Base-by-base conservation (phyloP, 352 stramenopile species). In the Phytophthora tentaculata region DNA sequence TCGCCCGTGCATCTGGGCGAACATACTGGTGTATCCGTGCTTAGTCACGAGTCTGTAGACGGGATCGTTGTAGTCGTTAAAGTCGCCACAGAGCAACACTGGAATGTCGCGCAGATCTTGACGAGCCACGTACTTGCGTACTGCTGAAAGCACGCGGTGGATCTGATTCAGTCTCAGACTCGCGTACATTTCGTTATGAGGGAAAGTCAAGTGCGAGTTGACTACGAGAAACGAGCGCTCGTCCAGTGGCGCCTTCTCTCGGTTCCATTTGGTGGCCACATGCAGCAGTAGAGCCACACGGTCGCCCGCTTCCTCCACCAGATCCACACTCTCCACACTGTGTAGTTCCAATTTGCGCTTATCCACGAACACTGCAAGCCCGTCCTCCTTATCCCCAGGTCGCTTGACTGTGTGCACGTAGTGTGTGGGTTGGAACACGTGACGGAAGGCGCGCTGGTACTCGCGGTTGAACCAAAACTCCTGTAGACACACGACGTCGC, bases 121-220 rank as follows among this genome's bases (percentile, higher is more conserved):
- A 9, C 77, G 70, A 1, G 63, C 73, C 10, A 91, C 70, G 67
- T 93, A 96, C 35, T 89, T 81, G 47, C 83, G 83, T 35, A 92
- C 80, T 1, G 85, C 79, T 19, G 84, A 62, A 22, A 96, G 76
- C 63, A 96, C 86, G 23, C 85, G 77, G 51, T 94, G 80, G 67
- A 96, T 94, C 74, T 96, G 84, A 49, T 79, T 86, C 29, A 93
- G 80, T 13, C 88, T 78, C 64, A 91, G 85, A 61, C 88, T 81
- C 43, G 87, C 83, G 66, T 94, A 94, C 71, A 91, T 82, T 44
- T 91, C 74, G 28, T 72, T 86, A 67, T 96, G 88, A 14, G 88
- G 88, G 68, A 96, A 96, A 17, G 88, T 96, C 71, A 96, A 66
- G 62, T 96, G 88, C 52, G 88, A 89, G 61, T 96, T 96, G 45